Base-by-base conservation (phyloP, 2,329 filamentous ascomycete genomes). In the Lanzia echinophila region DNA sequence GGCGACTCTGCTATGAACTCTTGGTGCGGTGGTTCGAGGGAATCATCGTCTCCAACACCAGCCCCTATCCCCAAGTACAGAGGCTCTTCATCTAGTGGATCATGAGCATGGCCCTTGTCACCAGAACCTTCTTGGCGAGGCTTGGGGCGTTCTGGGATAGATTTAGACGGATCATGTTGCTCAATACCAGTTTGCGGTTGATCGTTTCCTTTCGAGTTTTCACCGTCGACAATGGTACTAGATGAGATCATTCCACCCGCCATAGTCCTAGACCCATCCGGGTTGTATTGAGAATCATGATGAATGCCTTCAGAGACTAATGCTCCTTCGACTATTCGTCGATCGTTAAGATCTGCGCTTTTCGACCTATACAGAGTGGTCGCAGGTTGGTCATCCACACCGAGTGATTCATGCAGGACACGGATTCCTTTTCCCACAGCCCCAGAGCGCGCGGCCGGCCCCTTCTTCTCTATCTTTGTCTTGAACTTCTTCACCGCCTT, bases 401-500 rank as follows among this genome's bases (percentile, higher is more conserved):
- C 47, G 32, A 44, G 43, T 79, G 80, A 58, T 80, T 76, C 15
- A 82, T 80, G 47, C 82, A 62, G 42, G 15, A 56, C 77, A 47
- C 78, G 75, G 13, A 79, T 74, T 32, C 79, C 77, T 53, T 76
- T 73, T 3, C 81, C 82, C 17, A 86, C 73, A 32, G 84, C 79
- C 42, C 78, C 79, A 56, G 82, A 77, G 63, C 84, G 74, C 28
- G 75, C 71, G 11, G 50, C 50, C 28, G 79, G 73, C 62, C 78
- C 75, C 56, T 76, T 78, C 54, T 76, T 73, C 58, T 81, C 75
- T 31, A 94, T 72, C 8, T 95, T 76, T 48, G 79, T 74, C 68
- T 95, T 96, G 75, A 97, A 96, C 55, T 87, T 88, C 59, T 86
- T 84, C 39, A 95, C 92, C 3, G 91, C 94, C 80, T 89, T 94